Percentiles rank a stretch among this genome's conserved stretches.
These are phyloP conservation scores for Albophoma yamanashiensis DNA, from an alignment of 2,329 filamentous ascomycete genomes.

Conservation along the genomic window DNA sequence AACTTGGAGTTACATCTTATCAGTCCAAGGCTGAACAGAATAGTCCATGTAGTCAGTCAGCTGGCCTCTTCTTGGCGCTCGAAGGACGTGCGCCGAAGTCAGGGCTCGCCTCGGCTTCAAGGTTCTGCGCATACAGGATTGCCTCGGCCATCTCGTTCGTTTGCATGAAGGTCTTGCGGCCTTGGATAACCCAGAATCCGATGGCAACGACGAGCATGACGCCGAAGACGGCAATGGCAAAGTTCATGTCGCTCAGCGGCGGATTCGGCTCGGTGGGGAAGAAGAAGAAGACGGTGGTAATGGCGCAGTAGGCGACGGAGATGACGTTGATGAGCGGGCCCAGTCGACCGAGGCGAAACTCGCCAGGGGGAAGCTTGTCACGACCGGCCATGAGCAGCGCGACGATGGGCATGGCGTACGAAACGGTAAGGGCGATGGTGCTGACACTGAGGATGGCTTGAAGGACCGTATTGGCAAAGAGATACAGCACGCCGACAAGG, in stretches of 20 bases:
- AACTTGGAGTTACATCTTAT: background rate
- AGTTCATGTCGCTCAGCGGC: constrained; percentile 41
- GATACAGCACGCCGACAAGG: constrained; percentile 42
- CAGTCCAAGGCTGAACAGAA: background rate
- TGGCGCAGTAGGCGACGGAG: constrained; percentile 37
- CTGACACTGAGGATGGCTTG: constrained; percentile 43
- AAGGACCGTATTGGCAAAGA: constrained; percentile 41
- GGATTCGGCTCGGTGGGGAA: constrained; percentile 37
- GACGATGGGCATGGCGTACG: constrained; percentile 35
- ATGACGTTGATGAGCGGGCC: constrained; percentile 34
- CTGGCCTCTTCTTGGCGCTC: background rate
- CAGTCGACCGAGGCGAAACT: constrained; percentile 34
- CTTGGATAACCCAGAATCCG: constrained; percentile 39
- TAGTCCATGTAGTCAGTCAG: background rate
- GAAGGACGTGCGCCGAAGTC: background rate
- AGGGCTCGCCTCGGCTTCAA: background rate
- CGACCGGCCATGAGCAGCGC: constrained; percentile 38
- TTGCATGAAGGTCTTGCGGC: constrained; percentile 20
- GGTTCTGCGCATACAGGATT: constrained; percentile 6
- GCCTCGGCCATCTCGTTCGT: constrained; percentile 7
- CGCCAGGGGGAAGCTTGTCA: constrained; percentile 35
- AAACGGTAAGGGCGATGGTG: constrained; percentile 45
- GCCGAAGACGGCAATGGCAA: constrained; percentile 45
- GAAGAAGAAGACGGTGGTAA: constrained; percentile 46
- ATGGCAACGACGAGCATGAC: constrained; percentile 40